phyloP scores from a whole-genome alignment of 2,329 filamentous ascomycete genomes.

The Fusarium sp. region DNA sequence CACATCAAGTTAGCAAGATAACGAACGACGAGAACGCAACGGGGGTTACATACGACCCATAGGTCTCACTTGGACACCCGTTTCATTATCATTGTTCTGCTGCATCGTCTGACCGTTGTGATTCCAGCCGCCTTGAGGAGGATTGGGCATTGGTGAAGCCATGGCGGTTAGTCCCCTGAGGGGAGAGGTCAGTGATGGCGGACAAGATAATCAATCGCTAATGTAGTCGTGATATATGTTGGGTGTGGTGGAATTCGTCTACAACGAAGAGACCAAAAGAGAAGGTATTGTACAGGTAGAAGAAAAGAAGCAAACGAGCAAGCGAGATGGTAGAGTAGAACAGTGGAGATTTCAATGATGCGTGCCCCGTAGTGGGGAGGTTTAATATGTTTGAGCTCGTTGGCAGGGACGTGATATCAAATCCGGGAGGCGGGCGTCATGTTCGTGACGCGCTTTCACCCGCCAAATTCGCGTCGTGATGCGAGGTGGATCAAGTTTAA shows the following conservation, averaged over 20 bases:
- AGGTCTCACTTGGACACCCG: conserved; percentile 69
- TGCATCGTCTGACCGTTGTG: conserved; percentile 50
- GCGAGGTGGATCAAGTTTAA: conserved; percentile 48
- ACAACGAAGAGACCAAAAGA: conserved; percentile 1
- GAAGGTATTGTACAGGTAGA: background rate
- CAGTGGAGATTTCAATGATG: conserved; percentile 32
- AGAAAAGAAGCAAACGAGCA: conserved; percentile 21
- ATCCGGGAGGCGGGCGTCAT: conserved; percentile 56
- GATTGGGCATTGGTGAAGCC: conserved; percentile 56
- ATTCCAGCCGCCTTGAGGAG: conserved; percentile 52
- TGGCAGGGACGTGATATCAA: conserved; percentile 48
- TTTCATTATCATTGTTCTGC: conserved; percentile 55
- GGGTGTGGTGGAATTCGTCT: conserved; percentile 6
- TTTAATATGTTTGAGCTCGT: conserved; percentile 38
- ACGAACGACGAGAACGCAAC: conserved; percentile 19
- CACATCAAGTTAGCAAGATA: conserved; percentile 39
- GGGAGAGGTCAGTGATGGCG: conserved; percentile 40
- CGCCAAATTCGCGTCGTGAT: conserved; percentile 52
- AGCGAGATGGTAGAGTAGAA: conserved; percentile 12
- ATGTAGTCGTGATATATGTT: conserved; percentile 5
- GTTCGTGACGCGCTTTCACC: conserved; percentile 55
- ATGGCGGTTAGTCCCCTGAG: conserved; percentile 51
- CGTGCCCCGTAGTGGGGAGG: conserved; percentile 29
- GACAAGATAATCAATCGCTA: conserved; percentile 19
- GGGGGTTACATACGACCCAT: conserved; percentile 73